These are phyloP conservation scores for Escallonia herrerae DNA, from an alignment of 129 eudicot genomes.

Conservation along the genomic window DNA sequence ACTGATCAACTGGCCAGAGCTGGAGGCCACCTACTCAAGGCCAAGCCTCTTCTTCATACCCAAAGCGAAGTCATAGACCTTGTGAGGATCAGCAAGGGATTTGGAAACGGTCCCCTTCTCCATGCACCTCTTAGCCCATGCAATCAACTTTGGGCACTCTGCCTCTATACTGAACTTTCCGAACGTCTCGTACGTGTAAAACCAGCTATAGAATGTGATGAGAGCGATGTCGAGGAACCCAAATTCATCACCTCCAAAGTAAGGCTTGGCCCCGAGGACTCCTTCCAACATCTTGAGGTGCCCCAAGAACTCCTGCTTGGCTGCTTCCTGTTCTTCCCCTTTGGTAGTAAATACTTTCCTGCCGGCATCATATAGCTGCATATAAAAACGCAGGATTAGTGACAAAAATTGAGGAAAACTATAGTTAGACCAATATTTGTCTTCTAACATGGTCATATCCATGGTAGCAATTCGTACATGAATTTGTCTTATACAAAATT, in stretches of 20 bases:
- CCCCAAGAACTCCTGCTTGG: slow-evolving; percentile 24
- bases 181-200: slow-evolving; percentile 18
- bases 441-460: no score
- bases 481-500: no score
- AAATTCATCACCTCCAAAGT: slow-evolving; percentile 30
- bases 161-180: slow-evolving; percentile 29
- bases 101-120: slow-evolving; percentile 19
- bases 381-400: background rate
- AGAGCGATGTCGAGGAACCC: slow-evolving; percentile 25
- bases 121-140: slow-evolving; percentile 40
- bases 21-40: background rate
- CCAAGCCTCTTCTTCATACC: background rate
- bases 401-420: no score
- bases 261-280: slow-evolving; percentile 27
- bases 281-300: slow-evolving; percentile 21
- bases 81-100: slow-evolving; percentile 17
- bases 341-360: slow-evolving; percentile 7
- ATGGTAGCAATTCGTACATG: no score
- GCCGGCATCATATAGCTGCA: slow-evolving; percentile 21
- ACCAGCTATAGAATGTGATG: slow-evolving; percentile 24
- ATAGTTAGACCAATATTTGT: no score
- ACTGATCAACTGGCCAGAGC: no score
- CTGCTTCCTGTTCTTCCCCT: slow-evolving; percentile 25
- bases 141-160: slow-evolving; percentile 26
- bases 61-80: slow-evolving; percentile 11